Conservation (phyloP, 768 basidiomycete genomes). For the Sarcodon sp. region DNA sequence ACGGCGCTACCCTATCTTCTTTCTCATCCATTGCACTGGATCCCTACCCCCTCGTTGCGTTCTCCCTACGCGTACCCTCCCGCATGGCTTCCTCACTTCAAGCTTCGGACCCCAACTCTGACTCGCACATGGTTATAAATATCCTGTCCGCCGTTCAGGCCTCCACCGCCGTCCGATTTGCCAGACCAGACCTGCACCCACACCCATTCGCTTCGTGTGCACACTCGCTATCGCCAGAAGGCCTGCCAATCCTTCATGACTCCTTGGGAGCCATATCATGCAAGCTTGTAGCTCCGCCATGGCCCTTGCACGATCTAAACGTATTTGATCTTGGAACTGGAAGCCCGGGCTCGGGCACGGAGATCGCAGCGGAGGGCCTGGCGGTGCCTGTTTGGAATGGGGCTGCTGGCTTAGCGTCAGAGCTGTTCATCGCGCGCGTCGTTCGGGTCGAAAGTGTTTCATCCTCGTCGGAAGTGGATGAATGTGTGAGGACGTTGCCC, state of each 20-base stretch:
- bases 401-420: constrained; percentile 30
- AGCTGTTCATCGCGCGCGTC: constrained; percentile 78
- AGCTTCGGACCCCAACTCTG: constrained; percentile 13
- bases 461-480: constrained; percentile 9
- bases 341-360: constrained; percentile 5
- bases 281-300: constrained; percentile 41
- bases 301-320: constrained; percentile 47
- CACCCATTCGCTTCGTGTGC: constrained; percentile 35
- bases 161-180: constrained; percentile 52
- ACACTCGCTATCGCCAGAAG: constrained; percentile 33
- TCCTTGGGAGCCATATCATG: constrained; percentile 67
- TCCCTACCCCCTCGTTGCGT: constrained; percentile 78
- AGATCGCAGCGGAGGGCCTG: background rate
- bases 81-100: constrained; percentile 60
- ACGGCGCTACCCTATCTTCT: constrained; percentile 90
- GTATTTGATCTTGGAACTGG: constrained; percentile 16
- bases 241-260: constrained; percentile 44
- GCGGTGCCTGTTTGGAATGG: constrained; percentile 9
- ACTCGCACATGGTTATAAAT: constrained; percentile 64
- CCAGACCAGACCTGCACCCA: constrained; percentile 56
- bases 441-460: constrained; percentile 39
- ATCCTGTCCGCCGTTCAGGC: constrained; percentile 62
- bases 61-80: constrained; percentile 83
- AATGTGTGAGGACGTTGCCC: constrained; percentile 27
- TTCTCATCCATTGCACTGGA: constrained; percentile 88